Evolutionary conservation across 1,284 basidiomycete genomes (phyloP).

Genomic region (Ustilago cynodontis): DNA sequence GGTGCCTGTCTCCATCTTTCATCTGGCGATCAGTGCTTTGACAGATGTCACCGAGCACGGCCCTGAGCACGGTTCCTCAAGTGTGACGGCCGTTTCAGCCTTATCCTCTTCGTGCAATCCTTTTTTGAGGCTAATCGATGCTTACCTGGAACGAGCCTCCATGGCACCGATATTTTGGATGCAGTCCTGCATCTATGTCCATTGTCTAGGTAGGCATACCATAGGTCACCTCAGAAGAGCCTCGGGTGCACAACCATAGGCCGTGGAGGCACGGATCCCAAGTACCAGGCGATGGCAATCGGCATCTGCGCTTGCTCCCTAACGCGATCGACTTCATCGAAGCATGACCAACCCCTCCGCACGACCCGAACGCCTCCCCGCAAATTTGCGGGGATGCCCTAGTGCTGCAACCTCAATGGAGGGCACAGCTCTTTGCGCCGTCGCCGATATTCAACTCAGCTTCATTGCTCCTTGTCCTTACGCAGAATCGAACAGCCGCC

Average conservation of each 20-base stretch:
- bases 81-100: too few species aligned
- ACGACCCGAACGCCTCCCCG: too few species aligned
- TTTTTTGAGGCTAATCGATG: too few species aligned
- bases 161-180: too few species aligned
- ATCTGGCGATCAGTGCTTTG: not conserved
- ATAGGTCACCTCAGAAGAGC: too few species aligned
- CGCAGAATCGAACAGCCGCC: too few species aligned
- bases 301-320: not conserved
- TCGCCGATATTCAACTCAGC: not conserved
- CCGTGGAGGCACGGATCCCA: too few species aligned
- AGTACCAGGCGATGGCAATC: not conserved
- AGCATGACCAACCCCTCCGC: too few species aligned
- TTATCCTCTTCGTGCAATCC: not conserved
- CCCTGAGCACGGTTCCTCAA: not conserved
- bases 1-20: not conserved
- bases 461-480: too few species aligned
- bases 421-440: not conserved
- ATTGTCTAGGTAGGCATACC: too few species aligned
- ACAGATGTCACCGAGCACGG: not conserved
- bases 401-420: not conserved
- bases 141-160: not conserved
- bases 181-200: too few species aligned
- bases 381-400: not conserved
- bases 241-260: too few species aligned
- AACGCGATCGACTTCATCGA: not conserved